phyloP scores from a whole-genome alignment of 2,329 filamentous ascomycete genomes.

The Hypoxylon rubiginosum region DNA sequence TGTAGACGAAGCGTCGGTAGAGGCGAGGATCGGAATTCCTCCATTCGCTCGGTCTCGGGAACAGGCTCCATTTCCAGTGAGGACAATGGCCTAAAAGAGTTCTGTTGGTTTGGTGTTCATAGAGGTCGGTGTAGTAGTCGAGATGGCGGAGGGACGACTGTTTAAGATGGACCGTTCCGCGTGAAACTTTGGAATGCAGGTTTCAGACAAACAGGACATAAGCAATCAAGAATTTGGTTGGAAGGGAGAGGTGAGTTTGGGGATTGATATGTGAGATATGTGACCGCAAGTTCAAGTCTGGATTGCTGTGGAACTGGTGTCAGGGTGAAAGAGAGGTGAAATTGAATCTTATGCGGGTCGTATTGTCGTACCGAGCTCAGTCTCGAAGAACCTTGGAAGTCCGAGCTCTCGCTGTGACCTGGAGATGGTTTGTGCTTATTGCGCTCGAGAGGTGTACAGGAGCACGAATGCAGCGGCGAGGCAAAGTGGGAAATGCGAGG shows the following conservation, averaged over 20 bases:
- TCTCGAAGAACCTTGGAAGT: constrained; percentile 39
- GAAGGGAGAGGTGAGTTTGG: constrained; percentile 26
- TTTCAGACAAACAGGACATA: constrained; percentile 37
- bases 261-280: constrained; percentile 26
- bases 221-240: constrained; percentile 23
- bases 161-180: constrained; percentile 27
- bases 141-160: constrained; percentile 12
- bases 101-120: constrained; percentile 32
- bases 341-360: constrained; percentile 41
- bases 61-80: constrained; percentile 71
- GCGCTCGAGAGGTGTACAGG: constrained; percentile 11
- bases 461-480: background rate
- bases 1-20: constrained; percentile 67
- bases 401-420: constrained; percentile 36
- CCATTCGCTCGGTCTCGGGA: constrained; percentile 76
- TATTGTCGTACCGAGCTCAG: constrained; percentile 37
- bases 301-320: constrained; percentile 38
- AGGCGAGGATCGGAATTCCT: constrained; percentile 72
- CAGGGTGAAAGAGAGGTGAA: constrained; percentile 34
- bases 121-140: constrained; percentile 24
- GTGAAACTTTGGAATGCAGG: constrained; percentile 45
- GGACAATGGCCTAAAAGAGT: constrained; percentile 21
- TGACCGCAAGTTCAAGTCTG: constrained; percentile 30
- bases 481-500: constrained; percentile 4
- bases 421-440: constrained; percentile 19